Conservation (phyloP, 2,329 filamentous ascomycete genomes). For the Talaromyces sp. region DNA sequence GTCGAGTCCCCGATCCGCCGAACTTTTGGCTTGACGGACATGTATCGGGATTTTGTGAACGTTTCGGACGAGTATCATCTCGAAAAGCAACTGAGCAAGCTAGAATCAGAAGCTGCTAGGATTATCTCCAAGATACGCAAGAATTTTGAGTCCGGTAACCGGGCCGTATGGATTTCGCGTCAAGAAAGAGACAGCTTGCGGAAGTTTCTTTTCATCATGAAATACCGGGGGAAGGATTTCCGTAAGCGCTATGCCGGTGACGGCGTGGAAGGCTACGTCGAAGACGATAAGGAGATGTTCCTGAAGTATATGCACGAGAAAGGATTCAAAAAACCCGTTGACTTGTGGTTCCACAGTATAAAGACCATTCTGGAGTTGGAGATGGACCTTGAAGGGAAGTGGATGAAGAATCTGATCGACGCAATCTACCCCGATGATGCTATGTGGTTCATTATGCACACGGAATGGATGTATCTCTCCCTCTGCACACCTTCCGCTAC, state of each 20-base stretch:
- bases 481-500: constrained; percentile 25
- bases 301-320: constrained; percentile 29
- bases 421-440: constrained; percentile 28
- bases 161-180: constrained; percentile 27
- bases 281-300: constrained; percentile 23
- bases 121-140: constrained; percentile 23
- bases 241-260: constrained; percentile 35
- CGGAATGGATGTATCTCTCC: constrained; percentile 25
- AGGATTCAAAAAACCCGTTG: constrained; percentile 24
- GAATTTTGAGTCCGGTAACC: background rate
- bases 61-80: constrained; percentile 21
- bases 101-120: constrained; percentile 23
- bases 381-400: constrained; percentile 24
- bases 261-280: constrained; percentile 28
- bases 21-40: constrained; percentile 27
- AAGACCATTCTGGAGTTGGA: constrained; percentile 27
- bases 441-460: constrained; percentile 25
- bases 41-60: constrained; percentile 27
- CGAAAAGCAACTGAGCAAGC: constrained; percentile 23
- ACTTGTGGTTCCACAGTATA: constrained; percentile 35
- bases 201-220: constrained; percentile 46
- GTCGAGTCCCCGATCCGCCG: constrained; percentile 19
- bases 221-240: constrained; percentile 39
- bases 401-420: constrained; percentile 24
- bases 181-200: constrained; percentile 35